Evolutionary conservation across 1,284 basidiomycete species (phyloP).

Genomic region (Pseudozyma pruni): DNA sequence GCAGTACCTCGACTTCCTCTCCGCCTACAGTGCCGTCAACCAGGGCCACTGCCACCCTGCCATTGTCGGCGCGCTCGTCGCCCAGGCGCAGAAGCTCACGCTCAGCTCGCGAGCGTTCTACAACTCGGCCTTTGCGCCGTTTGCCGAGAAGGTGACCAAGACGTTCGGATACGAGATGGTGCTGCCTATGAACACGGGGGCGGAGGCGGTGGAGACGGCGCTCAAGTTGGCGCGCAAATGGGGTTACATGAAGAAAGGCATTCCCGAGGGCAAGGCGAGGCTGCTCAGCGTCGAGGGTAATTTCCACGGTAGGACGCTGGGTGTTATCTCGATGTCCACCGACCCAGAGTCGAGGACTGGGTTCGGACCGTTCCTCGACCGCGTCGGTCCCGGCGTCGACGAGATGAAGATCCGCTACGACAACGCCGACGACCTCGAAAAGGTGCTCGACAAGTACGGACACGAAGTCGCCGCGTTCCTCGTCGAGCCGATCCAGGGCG

Average conservation of each 20-base stretch:
- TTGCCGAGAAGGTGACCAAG: slow-evolving; percentile 84
- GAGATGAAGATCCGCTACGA: slow-evolving; percentile 63
- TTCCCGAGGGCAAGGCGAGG: slow-evolving; percentile 83
- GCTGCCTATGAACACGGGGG: slow-evolving; percentile 99
- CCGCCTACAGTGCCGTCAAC: slow-evolving; percentile 88
- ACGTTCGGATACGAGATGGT: slow-evolving; percentile 78
- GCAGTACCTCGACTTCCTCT: slow-evolving; percentile 78
- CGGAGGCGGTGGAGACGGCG: slow-evolving; percentile 91
- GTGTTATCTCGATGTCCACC: slow-evolving; percentile 93
- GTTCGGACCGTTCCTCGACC: slow-evolving; percentile 89
- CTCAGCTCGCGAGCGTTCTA: slow-evolving; percentile 96
- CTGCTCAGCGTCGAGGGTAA: slow-evolving; percentile 89
- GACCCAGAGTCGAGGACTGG: slow-evolving; percentile 87
- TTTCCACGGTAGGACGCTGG: slow-evolving; percentile 94
- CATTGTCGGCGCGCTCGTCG: slow-evolving; percentile 82
- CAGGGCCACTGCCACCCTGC: slow-evolving; percentile 94
- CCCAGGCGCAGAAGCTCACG: slow-evolving; percentile 89
- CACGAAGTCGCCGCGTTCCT: slow-evolving; percentile 90
- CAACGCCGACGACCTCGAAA: slow-evolving; percentile 77
- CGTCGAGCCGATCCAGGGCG: slow-evolving; percentile 97
- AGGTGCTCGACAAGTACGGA: slow-evolving; percentile 83
- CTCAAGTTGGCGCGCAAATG: slow-evolving; percentile 70
- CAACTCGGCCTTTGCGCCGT: slow-evolving; percentile 88
- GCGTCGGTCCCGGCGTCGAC: slow-evolving; percentile 77
- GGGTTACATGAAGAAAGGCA: slow-evolving; percentile 75